Percentiles rank a stretch among this genome's conserved stretches.
These are phyloP conservation scores for Rhizodiscina lignyota DNA, from an alignment of 495 filamentous ascomycete species.

Conservation along the genomic window DNA sequence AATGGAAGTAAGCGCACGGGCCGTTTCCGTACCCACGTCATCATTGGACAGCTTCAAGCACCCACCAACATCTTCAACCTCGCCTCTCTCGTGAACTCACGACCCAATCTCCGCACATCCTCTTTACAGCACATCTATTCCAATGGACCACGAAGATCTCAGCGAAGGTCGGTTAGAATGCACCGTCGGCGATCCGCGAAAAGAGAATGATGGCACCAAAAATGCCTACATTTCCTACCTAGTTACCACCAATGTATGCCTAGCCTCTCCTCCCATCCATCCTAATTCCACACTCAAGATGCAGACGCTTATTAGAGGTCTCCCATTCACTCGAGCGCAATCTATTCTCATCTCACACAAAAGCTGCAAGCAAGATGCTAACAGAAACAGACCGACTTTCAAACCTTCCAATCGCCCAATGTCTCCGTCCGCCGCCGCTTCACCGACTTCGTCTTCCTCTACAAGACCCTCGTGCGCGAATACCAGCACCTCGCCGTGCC, in stretches of 20 bases:
- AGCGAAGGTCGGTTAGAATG: constrained; percentile 65
- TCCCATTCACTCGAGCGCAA: too few species aligned
- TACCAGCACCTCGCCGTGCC: constrained; percentile 87
- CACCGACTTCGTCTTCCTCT: constrained; percentile 94
- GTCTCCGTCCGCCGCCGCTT: constrained; percentile 75
- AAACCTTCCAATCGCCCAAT: constrained; percentile 66
- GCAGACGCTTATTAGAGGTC: too few species aligned
- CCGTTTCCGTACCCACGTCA: too few species aligned
- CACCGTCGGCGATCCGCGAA: constrained; percentile 61
- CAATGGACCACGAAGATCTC: constrained; percentile 8
- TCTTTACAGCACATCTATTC: too few species aligned
- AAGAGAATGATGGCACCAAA: constrained; percentile 94
- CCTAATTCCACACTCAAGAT: background rate
- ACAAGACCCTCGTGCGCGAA: constrained; percentile 70
- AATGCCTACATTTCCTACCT: constrained; percentile 92
- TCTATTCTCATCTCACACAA: too few species aligned
- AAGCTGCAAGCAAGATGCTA: too few species aligned
- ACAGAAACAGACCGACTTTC: constrained; percentile 66
- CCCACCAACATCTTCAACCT: too few species aligned
- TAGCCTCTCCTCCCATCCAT: background rate
- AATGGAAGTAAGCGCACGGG: too few species aligned
- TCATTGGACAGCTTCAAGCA: too few species aligned
- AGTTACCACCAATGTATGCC: constrained; percentile 71
- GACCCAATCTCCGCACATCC: too few species aligned
- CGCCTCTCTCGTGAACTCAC: too few species aligned